A percentile compares a stretch with the other conserved stretches of the same genome.
Conservation (phyloP, 768 basidiomycete species). For the Podaxis sp. region DNA sequence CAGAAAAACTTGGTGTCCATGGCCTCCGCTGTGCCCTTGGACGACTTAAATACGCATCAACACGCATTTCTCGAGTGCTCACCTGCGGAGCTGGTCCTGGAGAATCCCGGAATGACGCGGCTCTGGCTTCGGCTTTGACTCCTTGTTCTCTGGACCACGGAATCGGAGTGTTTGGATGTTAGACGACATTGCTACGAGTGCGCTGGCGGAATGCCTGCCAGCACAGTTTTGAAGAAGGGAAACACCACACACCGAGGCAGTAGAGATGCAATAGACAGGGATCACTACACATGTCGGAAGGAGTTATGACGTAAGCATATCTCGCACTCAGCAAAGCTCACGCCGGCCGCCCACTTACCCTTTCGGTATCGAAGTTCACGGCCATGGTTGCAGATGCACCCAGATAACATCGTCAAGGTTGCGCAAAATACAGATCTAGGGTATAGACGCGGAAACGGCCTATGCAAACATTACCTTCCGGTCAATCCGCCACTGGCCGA, state of each 20-base stretch:
- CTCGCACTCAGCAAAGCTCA: neutral
- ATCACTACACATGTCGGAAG: neutral
- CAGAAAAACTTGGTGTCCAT: conserved; percentile 82
- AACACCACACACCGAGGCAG: neutral
- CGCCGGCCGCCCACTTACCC: neutral
- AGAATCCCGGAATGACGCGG: conserved; percentile 45
- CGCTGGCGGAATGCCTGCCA: neutral
- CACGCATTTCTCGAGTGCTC: conserved; percentile 1
- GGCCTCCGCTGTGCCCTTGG: conserved; percentile 67
- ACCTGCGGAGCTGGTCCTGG: conserved; percentile 81
- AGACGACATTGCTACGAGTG: conserved; percentile 27
- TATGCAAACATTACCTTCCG: conserved; percentile 1
- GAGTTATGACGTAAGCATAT: conserved; percentile 2
- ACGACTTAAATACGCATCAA: conserved; percentile 10
- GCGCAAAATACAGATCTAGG: neutral
- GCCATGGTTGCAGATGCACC: neutral
- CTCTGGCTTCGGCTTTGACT: conserved; percentile 26
- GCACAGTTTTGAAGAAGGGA: neutral
- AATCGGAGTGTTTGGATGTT: conserved; percentile 47
- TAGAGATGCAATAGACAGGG: neutral
- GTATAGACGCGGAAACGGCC: neutral
- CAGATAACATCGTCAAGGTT: neutral
- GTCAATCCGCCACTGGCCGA: conserved; percentile 8
- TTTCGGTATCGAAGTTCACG: neutral
- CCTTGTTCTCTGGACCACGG: conserved; percentile 37